phyloP scores from a whole-genome alignment of 306 rosid genomes.

The Hippophae rhamnoides region DNA sequence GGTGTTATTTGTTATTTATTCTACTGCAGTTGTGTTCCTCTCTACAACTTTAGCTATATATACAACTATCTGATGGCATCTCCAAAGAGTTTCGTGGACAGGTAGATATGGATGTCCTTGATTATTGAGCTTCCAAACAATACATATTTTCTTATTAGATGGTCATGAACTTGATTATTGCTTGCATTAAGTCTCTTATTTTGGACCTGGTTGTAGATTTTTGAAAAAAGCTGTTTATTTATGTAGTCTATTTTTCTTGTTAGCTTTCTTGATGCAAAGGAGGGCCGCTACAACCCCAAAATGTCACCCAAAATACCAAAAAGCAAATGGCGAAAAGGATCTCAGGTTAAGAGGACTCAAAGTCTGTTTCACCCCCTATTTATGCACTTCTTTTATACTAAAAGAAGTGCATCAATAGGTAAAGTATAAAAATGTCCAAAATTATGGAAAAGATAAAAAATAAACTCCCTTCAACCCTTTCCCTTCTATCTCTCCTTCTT shows the following conservation, averaged over 20 bases:
- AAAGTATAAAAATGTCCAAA: too few relatives aligned
- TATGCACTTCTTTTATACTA: not conserved
- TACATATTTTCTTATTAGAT: slow-evolving; percentile 26
- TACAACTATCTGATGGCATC: slow-evolving; percentile 80
- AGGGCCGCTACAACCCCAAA: slow-evolving; percentile 84
- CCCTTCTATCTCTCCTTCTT: too few relatives aligned
- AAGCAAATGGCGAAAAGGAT: slow-evolving; percentile 93
- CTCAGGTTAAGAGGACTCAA: slow-evolving; percentile 45
- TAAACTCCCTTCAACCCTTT: too few relatives aligned
- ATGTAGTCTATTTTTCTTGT: slow-evolving; percentile 20
- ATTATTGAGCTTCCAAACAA: slow-evolving; percentile 45
- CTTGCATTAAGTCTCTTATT: not conserved
- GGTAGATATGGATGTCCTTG: slow-evolving; percentile 55
- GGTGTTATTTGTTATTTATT: slow-evolving; percentile 18
- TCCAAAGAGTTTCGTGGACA: slow-evolving; percentile 88
- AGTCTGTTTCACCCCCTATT: slow-evolving; percentile 1
- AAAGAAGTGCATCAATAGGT: too few relatives aligned
- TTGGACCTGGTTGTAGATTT: slow-evolving; percentile 11
- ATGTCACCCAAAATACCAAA: slow-evolving; percentile 83
- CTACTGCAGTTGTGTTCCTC: slow-evolving; percentile 83
- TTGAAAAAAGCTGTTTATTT: slow-evolving; percentile 10
- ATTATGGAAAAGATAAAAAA: too few relatives aligned
- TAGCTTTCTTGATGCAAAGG: slow-evolving; percentile 90
- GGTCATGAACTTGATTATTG: slow-evolving; percentile 2
- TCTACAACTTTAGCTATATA: slow-evolving; percentile 77